A percentile compares a stretch with the other conserved stretches of the same genome.
phyloP scores from a whole-genome alignment of 352 stramenopile genomes.

The Globisporangium carolinianum region DNA sequence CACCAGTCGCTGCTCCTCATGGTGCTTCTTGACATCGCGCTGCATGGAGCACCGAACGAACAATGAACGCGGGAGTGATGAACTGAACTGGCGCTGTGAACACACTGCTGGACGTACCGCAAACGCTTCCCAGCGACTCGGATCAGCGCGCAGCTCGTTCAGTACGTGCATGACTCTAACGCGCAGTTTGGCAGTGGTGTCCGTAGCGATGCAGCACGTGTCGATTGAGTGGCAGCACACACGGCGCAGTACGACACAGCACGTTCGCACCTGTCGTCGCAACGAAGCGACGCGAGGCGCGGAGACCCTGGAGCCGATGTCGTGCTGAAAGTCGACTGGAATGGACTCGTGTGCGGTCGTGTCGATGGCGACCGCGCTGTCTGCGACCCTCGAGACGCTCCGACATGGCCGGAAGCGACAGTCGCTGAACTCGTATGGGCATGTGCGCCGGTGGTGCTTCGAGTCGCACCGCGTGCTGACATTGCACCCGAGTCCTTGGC shows the following conservation, averaged over 20 bases:
- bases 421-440: not conserved
- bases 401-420: no score
- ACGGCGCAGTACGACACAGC: no score
- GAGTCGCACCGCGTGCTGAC: not conserved
- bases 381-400: conserved; percentile 1
- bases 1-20: conserved; percentile 12
- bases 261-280: conserved; percentile 19
- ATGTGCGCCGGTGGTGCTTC: not conserved
- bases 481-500: not conserved
- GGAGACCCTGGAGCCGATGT: conserved; percentile 11
- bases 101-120: conserved; percentile 15
- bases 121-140: conserved; percentile 45
- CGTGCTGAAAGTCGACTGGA: conserved; percentile 3
- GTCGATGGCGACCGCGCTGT: conserved; percentile 1
- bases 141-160: conserved; percentile 49
- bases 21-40: conserved; percentile 10
- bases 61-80: not conserved
- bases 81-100: not conserved
- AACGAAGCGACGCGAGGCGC: conserved; percentile 13
- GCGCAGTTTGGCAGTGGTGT: not conserved
- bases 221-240: not conserved
- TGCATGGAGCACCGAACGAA: conserved; percentile 12
- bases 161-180: conserved; percentile 48
- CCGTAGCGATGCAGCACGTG: not conserved
- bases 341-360: conserved; percentile 15